Evolutionary conservation across 768 basidiomycete genomes (phyloP), one percentile per base, ranked within the genome.

Genomic region (Russula sp.): DNA sequence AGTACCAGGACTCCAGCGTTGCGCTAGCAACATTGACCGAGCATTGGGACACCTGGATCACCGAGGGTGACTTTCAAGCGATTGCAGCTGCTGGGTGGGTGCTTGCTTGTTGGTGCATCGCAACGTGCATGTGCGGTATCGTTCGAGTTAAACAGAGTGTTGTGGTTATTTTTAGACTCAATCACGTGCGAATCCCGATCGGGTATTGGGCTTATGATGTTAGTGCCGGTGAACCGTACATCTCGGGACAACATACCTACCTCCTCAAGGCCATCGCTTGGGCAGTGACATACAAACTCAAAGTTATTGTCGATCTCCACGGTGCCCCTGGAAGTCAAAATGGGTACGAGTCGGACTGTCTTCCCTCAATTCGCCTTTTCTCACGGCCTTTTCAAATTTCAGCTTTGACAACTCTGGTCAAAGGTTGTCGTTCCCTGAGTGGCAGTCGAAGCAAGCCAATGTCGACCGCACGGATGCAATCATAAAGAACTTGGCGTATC

Each of bases 181-280:
- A 92, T 71, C 90, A 92, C 73, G 87, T 93, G 61, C 84, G 91
- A 52, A 71, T 93, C 42, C 91, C 92, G 16, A 90, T 95, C 50
- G 94, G 92, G 14, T 96, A 90, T 74, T 95, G 91, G 91, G 92
- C 89, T 1, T 92, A 87, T 70, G 91, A 94, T 63, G 84, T 92
- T 40, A 80, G 82, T 24, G 78, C 79, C 14, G 90, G 90, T 5
- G 88, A 93, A 70, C 92, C 92, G 8, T 92, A 81, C 73, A 83
- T 90, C 63, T 82, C 84, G 74, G 90, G 90, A 14, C 90, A 92
- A 72, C 76, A 89, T 38, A 80, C 84, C 22, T 92, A 88, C 75
- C 76, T 92, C 24, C 67, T 78, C 65, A 81, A 84, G 46, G 90
- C 89, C 9, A 80, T 89, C 51, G 72, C 72, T 26, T 93, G 91